These are phyloP conservation scores for Hypoxylon subgilvum DNA, from an alignment of 495 filamentous ascomycete species.

Conservation along the genomic window DNA sequence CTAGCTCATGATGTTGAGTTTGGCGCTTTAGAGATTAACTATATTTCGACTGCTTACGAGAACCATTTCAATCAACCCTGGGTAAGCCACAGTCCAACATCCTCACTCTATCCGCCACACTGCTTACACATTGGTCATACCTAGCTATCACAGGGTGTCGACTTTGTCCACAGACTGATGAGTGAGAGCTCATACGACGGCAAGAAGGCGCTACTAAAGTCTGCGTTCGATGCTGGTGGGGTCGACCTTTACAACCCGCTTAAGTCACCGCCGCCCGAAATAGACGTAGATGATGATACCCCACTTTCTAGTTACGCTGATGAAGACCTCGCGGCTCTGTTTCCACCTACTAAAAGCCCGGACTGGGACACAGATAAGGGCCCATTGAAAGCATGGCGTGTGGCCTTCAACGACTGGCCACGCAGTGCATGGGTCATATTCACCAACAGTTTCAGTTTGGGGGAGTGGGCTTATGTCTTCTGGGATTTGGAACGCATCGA, in stretches of 20 bases:
- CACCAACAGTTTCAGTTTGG: conserved; percentile 18
- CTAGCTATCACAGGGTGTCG: conserved; percentile 23
- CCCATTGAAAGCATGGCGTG: conserved; percentile 28
- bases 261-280: conserved; percentile 10
- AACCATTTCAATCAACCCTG: conserved; percentile 19
- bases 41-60: conserved; percentile 11
- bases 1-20: conserved; percentile 25
- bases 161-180: conserved; percentile 19
- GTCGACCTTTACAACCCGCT: conserved; percentile 19
- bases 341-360: conserved; percentile 11
- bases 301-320: conserved; percentile 14
- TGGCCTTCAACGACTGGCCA: conserved; percentile 19
- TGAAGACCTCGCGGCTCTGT: conserved; percentile 15
- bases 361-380: conserved; percentile 17
- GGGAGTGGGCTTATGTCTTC: conserved; percentile 23
- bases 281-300: conserved; percentile 1
- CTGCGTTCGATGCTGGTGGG: conserved; percentile 14
- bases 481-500: conserved; percentile 24
- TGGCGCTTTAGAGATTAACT: conserved; percentile 20
- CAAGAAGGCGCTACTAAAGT: conserved; percentile 25
- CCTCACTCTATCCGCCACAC: conserved; percentile 11
- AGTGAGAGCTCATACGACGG: conserved; percentile 23
- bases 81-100: conserved; percentile 20
- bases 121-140: conserved; percentile 15
- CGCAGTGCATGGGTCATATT: conserved; percentile 15